phyloP scores from a whole-genome alignment of 345 rosid genomes.

The Eucalyptus cloeziana region DNA sequence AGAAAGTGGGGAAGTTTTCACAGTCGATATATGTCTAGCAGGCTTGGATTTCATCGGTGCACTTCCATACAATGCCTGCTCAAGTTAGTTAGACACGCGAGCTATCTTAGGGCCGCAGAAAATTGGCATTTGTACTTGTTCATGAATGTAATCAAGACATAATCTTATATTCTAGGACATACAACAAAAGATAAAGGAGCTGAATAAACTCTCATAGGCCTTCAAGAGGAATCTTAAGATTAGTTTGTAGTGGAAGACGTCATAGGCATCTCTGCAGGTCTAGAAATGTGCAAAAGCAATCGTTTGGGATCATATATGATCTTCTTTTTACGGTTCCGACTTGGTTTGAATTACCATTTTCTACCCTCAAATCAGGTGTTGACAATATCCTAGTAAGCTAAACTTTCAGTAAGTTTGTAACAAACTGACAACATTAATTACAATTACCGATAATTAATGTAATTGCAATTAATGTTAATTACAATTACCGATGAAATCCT shows the following conservation, averaged over 20 bases:
- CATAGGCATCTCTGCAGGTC: neutral
- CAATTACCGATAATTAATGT: neutral
- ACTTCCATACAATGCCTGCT: neutral
- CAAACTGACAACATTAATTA: neutral
- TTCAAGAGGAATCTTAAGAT: neutral
- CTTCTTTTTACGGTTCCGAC: neutral
- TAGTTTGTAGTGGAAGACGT: neutral
- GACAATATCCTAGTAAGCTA: neutral
- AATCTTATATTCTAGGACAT: neutral
- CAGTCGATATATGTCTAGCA: neutral
- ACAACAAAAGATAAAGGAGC: neutral
- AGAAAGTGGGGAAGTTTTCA: neutral
- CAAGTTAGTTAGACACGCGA: neutral
- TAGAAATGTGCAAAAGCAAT: neutral
- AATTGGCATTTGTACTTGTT: neutral
- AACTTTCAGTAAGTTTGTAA: neutral
- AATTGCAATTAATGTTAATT: no score
- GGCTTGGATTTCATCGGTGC: neutral
- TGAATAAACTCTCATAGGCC: neutral
- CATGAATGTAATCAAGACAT: neutral
- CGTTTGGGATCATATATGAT: neutral
- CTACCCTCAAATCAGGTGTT: neutral
- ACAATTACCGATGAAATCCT: no score
- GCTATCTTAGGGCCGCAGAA: neutral
- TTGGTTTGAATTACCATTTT: neutral